phyloP scores from a whole-genome alignment of 2,329 filamentous ascomycete species.

The Cercospora beticola region DNA sequence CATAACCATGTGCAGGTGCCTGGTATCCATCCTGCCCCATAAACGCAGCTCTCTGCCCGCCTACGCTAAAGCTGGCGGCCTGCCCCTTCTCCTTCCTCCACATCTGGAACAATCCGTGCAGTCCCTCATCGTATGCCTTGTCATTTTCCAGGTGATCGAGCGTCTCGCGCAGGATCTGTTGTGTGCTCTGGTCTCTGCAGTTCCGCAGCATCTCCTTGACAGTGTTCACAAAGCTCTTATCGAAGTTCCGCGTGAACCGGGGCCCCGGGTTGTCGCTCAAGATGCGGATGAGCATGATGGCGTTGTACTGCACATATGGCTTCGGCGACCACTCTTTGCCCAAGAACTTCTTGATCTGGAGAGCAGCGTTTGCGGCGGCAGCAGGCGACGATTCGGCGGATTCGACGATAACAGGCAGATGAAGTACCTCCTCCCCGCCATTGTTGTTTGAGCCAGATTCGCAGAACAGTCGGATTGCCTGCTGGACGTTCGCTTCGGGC shows the following conservation, averaged over 20 bases:
- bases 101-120: conserved; percentile 73
- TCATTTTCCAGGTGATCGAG: conserved; percentile 73
- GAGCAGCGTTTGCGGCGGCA: conserved; percentile 78
- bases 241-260: conserved; percentile 87
- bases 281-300: conserved; percentile 92
- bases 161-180: conserved; percentile 84
- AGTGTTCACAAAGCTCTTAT: conserved; percentile 76
- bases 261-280: conserved; percentile 86
- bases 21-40: conserved; percentile 5
- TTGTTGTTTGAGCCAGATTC: conserved; percentile 61
- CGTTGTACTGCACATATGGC: conserved; percentile 86
- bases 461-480: conserved; percentile 75
- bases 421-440: conserved; percentile 82
- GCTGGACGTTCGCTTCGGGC: conserved; percentile 65
- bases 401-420: conserved; percentile 91
- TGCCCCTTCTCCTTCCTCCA: conserved; percentile 80
- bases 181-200: conserved; percentile 71
- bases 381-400: conserved; percentile 86
- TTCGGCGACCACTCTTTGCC: conserved; percentile 61
- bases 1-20: conserved; percentile 2
- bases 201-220: conserved; percentile 72
- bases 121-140: conserved; percentile 71
- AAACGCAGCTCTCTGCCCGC: conserved; percentile 6
- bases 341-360: conserved; percentile 78
- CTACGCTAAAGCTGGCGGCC: conserved; percentile 25